Evolutionary conservation across 495 filamentous ascomycete species (phyloP), one percentile per base, ranked within the genome.

Genomic region (Monascus purpureus): DNA sequence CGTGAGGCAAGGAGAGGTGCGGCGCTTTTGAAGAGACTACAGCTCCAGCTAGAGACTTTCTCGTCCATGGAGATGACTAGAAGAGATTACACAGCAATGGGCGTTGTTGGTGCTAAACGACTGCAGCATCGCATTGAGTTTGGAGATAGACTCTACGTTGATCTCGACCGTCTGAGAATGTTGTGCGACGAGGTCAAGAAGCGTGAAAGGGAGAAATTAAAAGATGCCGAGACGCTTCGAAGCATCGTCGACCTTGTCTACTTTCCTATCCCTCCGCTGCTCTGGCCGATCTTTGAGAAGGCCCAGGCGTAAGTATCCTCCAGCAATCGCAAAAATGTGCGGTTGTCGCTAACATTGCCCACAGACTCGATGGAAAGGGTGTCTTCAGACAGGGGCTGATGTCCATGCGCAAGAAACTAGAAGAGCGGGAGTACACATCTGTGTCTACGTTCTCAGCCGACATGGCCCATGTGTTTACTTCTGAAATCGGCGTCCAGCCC

Each of bases 41-140:
- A 97, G 47, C 55, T 95, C 19, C 87, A 93, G 53, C 43, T 64
- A 1, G 88, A 94, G 47, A 79, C 82, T 1, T 97, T 96, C 51
- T 83, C 86, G 0, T 90, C 83, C 0, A 90, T 93, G 77, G 92
- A 99, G 55, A 80, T 99, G 42, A 92, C 86, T 1, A 68, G 90
- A 18, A 73, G 93, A 34, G 82, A 96, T 46, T 99, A 90, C 57
- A 76, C 80, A 5, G 77, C 79, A 13, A 88, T 94, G 82, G 90
- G 90, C 20, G 77, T 77, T 15, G 73, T 74, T 28, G 90, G 90
- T 17, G 72, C 76, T 38, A 71, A 78, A 19, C 74, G 82, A 34
- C 64, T 99, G 14, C 62, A 75, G 32, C 68, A 82, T 29, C 75
- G 90, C 28, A 83, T 93, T 43, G 84, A 94, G 33, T 96, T 96